A percentile compares a stretch with the other conserved stretches of the same genome.
phyloP scores from a whole-genome alignment of 176 grass and related monocot species.

The Ananas comosus region DNA sequence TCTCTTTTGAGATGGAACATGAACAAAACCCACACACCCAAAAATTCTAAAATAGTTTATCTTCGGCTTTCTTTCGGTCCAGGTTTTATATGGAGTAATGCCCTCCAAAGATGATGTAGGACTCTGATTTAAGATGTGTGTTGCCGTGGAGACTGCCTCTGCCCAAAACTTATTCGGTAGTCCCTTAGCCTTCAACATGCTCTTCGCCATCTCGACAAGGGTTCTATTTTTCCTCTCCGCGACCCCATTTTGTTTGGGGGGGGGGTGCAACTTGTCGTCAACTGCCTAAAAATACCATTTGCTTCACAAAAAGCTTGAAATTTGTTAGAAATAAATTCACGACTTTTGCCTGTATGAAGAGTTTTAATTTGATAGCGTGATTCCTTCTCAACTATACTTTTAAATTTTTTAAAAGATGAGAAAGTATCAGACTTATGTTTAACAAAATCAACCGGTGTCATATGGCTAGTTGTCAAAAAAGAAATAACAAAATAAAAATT shows the following conservation, averaged over 20 bases:
- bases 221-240: background rate
- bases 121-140: background rate
- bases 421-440: too few relatives aligned
- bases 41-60: background rate
- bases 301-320: too few relatives aligned
- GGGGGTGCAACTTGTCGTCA: background rate
- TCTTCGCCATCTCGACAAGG: background rate
- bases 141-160: background rate
- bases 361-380: too few relatives aligned
- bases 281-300: too few relatives aligned
- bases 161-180: background rate
- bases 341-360: too few relatives aligned
- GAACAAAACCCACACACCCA: background rate
- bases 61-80: background rate
- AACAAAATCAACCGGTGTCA: too few relatives aligned
- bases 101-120: background rate
- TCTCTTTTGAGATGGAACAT: background rate
- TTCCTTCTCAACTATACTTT: too few relatives aligned
- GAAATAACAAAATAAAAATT: too few relatives aligned
- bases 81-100: background rate
- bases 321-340: too few relatives aligned
- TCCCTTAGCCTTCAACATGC: background rate
- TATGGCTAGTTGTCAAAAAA: too few relatives aligned
- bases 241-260: background rate
- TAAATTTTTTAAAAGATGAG: too few relatives aligned